Percentiles rank a stretch among this genome's conserved stretches.
Evolutionary conservation across 1,284 basidiomycete genomes (phyloP).

Genomic region (Tremellales sp.): DNA sequence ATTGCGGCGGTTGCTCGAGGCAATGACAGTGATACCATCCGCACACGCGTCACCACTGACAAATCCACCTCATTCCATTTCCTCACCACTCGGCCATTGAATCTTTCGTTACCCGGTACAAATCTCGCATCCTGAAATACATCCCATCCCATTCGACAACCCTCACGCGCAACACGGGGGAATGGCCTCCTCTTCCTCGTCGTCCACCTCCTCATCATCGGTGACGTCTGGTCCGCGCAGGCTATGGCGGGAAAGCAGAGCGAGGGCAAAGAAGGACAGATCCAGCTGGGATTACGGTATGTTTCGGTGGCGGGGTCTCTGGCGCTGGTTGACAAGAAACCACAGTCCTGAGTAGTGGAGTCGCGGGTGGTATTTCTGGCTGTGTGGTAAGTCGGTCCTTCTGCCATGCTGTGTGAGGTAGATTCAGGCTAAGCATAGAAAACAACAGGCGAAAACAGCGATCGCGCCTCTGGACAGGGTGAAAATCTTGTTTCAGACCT

Average conservation of each 20-base stretch:
- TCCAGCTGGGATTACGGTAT: conserved; percentile 64
- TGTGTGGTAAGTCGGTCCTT: conserved; percentile 67
- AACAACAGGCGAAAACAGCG: conserved; percentile 82
- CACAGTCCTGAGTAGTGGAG: conserved; percentile 55
- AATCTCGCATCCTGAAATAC: no score
- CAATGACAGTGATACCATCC: no score
- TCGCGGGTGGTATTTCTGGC: conserved; percentile 89
- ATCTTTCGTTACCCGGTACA: no score
- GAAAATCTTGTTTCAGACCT: conserved; percentile 98
- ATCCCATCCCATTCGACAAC: no score
- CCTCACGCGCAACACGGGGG: no score
- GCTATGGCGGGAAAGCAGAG: conserved; percentile 51
- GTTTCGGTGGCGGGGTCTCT: conserved; percentile 13
- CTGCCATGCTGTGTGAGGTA: background rate
- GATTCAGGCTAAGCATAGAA: background rate
- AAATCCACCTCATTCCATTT: no score
- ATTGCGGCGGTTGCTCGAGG: no score
- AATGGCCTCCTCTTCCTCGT: no score
- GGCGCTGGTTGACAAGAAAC: background rate
- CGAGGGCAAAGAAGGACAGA: conserved; percentile 58
- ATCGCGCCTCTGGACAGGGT: conserved; percentile 97
- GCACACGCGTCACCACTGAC: no score
- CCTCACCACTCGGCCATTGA: no score
- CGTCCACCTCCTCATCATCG: no score
- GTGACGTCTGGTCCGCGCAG: no score